Percentiles rank a stretch among this genome's conserved stretches.
Conservation (phyloP, 108 stramenopile genomes). For the Chaetoceros tenuissimus region DNA sequence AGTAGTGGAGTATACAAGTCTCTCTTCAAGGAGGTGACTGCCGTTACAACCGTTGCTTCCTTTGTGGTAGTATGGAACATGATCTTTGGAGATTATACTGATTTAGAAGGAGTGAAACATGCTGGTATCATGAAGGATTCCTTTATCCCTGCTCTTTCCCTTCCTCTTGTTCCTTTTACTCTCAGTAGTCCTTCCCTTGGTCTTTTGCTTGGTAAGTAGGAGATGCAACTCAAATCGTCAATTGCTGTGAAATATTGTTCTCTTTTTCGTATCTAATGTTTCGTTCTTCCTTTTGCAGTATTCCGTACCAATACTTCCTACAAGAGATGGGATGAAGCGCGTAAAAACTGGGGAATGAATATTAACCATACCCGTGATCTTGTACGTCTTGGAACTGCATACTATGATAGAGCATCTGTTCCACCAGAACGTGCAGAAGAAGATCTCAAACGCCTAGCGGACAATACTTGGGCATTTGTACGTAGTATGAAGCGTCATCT, state of each 20-base stretch:
- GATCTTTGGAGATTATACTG: constrained; percentile 28
- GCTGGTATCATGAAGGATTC: constrained; percentile 15
- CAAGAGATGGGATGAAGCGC: constrained; percentile 23
- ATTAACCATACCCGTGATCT: too few species aligned
- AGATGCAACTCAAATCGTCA: constrained; percentile 5
- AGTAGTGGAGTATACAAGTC: constrained; percentile 38
- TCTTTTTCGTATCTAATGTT: background rate
- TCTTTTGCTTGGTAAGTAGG: constrained; percentile 43
- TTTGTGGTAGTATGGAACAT: constrained; percentile 32
- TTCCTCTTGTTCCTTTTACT: constrained; percentile 42
- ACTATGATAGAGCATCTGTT: constrained; percentile 3
- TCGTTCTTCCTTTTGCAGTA: constrained; percentile 1
- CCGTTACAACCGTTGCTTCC: constrained; percentile 24
- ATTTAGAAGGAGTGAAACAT: constrained; percentile 28
- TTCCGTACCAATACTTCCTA: constrained; percentile 23
- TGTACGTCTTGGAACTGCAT: constrained; percentile 16
- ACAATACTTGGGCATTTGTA: constrained; percentile 18
- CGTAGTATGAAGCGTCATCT: constrained; percentile 31
- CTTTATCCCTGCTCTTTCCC: constrained; percentile 16
- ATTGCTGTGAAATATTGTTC: constrained; percentile 4
- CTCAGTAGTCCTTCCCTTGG: constrained; percentile 34
- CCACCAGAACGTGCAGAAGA: constrained; percentile 7
- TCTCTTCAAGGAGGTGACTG: constrained; percentile 28
- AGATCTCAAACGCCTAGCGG: constrained; percentile 7
- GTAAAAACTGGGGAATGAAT: too few species aligned